Conservation (phyloP, 257 asterid genomes). For the Przewalskia tangutica region DNA sequence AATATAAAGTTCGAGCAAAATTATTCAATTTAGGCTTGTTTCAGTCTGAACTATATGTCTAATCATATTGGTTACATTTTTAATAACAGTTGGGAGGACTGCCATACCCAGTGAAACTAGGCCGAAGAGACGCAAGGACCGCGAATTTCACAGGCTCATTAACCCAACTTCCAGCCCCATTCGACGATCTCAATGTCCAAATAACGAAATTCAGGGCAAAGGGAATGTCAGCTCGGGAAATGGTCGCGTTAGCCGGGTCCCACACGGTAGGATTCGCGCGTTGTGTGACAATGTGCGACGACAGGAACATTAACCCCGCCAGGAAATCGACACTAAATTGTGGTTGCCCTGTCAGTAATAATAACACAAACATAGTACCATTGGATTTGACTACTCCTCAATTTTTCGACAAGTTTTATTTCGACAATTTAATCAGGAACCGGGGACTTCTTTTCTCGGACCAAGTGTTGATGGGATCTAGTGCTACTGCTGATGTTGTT, state of each 20-base stretch:
- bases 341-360: not conserved
- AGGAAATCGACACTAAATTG: not conserved
- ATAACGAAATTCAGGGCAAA: not conserved
- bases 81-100: not conserved
- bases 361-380: not conserved
- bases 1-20: no score
- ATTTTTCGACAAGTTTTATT: not conserved
- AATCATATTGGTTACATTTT: not conserved
- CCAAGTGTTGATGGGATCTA: not conserved
- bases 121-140: constrained; percentile 1
- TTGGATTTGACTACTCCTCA: not conserved
- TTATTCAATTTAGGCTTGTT: not conserved
- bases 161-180: constrained; percentile 5
- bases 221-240: not conserved
- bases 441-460: constrained; percentile 5
- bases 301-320: not conserved
- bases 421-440: not conserved
- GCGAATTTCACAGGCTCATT: not conserved
- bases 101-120: not conserved
- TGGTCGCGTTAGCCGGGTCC: constrained; percentile 3
- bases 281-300: not conserved
- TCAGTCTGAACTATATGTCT: not conserved
- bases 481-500: not conserved
- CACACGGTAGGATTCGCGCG: not conserved
- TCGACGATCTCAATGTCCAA: constrained; percentile 1